These are phyloP conservation scores for Entelexis paramagnoliae DNA, from an alignment of 1,139 yeast genomes.

Conservation along the genomic window DNA sequence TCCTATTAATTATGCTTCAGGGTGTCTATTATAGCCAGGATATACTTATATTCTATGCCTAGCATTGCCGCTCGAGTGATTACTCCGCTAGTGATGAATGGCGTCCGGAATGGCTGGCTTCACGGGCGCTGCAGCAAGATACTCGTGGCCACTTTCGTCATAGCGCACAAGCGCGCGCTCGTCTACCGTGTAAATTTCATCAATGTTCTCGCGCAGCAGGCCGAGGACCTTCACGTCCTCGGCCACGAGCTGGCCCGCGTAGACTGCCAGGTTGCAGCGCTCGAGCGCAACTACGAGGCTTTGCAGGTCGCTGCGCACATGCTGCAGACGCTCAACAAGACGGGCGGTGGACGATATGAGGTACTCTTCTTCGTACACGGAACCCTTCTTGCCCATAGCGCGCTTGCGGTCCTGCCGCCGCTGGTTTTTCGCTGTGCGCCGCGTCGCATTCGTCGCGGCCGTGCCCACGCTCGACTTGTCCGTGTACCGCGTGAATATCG, in stretches of 20 bases:
- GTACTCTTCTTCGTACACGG: slow-evolving; percentile 94
- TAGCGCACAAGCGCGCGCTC: slow-evolving; percentile 80
- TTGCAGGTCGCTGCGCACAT: slow-evolving; percentile 64
- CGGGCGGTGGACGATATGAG: slow-evolving; percentile 81
- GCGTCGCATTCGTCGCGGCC: slow-evolving; percentile 90
- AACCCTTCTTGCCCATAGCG: slow-evolving; percentile 96
- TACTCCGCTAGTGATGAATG: not conserved
- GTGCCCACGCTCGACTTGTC: slow-evolving; percentile 85
- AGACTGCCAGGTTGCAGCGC: slow-evolving; percentile 61
- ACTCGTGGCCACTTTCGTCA: slow-evolving; percentile 80
- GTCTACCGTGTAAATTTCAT: slow-evolving; percentile 64
- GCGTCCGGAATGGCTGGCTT: slow-evolving; percentile 18
- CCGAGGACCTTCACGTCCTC: slow-evolving; percentile 50
- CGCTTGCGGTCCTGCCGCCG: slow-evolving; percentile 92
- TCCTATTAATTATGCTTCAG: too few relatives aligned
- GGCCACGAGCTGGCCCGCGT: slow-evolving; percentile 73
- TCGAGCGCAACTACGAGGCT: slow-evolving; percentile 65
- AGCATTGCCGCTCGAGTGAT: too few relatives aligned
- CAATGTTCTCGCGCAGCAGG: slow-evolving; percentile 48
- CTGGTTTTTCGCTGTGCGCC: slow-evolving; percentile 80
- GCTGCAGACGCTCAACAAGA: slow-evolving; percentile 67
- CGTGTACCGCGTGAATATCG: slow-evolving; percentile 89
- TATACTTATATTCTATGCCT: too few relatives aligned
- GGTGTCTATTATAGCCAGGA: too few relatives aligned
- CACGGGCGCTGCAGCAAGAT: slow-evolving; percentile 28